A percentile compares a stretch with the other conserved stretches of the same genome.
phyloP scores from a whole-genome alignment of 2,329 filamentous ascomycete species.

The Diplodia intermedia region DNA sequence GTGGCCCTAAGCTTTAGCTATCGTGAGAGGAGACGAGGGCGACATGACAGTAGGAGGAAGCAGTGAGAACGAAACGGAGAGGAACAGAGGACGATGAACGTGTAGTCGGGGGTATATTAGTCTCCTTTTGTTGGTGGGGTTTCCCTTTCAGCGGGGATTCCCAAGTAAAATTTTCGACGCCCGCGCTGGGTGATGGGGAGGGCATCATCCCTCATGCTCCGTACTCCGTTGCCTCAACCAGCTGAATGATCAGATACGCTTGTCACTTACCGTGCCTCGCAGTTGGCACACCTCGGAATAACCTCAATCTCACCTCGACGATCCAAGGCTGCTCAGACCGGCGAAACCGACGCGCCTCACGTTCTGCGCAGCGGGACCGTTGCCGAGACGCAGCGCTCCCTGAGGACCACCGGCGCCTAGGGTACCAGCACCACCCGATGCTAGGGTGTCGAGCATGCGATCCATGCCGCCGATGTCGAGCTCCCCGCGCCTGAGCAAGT shows the following conservation, averaged over 20 bases:
- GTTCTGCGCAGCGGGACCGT: not conserved
- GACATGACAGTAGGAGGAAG: not conserved
- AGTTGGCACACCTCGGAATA: not conserved
- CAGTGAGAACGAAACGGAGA: not conserved
- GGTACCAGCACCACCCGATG: slow-evolving; percentile 7
- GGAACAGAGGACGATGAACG: not conserved
- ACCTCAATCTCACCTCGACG: slow-evolving; percentile 9
- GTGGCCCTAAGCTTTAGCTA: not conserved
- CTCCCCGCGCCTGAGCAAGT: slow-evolving; percentile 53
- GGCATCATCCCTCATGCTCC: not conserved
- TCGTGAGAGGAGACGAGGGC: not conserved
- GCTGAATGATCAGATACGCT: slow-evolving; percentile 6
- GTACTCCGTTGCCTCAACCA: not conserved
- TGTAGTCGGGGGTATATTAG: slow-evolving; percentile 24
- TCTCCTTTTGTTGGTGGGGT: not conserved
- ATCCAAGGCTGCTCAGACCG: slow-evolving; percentile 25
- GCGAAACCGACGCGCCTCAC: slow-evolving; percentile 33
- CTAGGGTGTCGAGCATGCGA: slow-evolving; percentile 51
- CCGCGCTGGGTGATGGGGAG: not conserved
- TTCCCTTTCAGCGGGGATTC: not conserved
- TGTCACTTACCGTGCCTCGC: slow-evolving; percentile 11
- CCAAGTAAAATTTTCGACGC: not conserved
- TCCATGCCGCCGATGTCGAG: slow-evolving; percentile 58
- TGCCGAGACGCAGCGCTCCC: slow-evolving; percentile 6
- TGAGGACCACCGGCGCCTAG: not conserved